Conservation (phyloP, 2,329 filamentous ascomycete genomes). For the Fusarium hainanense region DNA sequence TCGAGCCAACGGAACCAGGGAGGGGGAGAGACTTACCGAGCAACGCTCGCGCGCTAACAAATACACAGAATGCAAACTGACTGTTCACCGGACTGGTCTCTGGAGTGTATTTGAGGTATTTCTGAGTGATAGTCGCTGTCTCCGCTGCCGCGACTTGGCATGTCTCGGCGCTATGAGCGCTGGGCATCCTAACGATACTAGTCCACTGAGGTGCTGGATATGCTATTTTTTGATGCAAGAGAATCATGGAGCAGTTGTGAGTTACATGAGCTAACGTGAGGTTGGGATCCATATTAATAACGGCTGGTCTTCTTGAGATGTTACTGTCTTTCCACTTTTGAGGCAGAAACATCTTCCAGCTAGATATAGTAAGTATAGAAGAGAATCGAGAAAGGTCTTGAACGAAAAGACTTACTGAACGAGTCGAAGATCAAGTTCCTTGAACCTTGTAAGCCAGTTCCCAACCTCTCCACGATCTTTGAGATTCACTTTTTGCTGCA, state of each 20-base stretch:
- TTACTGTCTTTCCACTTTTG: constrained; percentile 52
- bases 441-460: constrained; percentile 59
- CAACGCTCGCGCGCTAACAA: constrained; percentile 57
- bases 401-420: constrained; percentile 52
- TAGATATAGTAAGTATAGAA: not conserved
- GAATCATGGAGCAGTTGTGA: constrained; percentile 62
- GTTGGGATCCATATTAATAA: constrained; percentile 59
- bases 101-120: constrained; percentile 56
- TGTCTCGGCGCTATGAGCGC: constrained; percentile 59
- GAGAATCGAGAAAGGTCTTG: fast-evolving
- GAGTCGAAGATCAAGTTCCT: constrained; percentile 59
- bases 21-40: constrained; percentile 37
- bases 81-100: constrained; percentile 29
- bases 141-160: constrained; percentile 59
- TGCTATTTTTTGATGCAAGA: constrained; percentile 61
- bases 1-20: fast-evolving
- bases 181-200: constrained; percentile 51
- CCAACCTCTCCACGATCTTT: constrained; percentile 54
- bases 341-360: constrained; percentile 51
- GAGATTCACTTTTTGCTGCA: constrained; percentile 57
- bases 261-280: constrained; percentile 61
- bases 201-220: constrained; percentile 52
- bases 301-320: constrained; percentile 41
- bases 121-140: constrained; percentile 57
- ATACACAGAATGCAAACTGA: constrained; percentile 60